A percentile compares a stretch with the other conserved stretches of the same genome.
phyloP scores from a whole-genome alignment of 106 monocot genomes.

The Phalaenopsis equestris region DNA sequence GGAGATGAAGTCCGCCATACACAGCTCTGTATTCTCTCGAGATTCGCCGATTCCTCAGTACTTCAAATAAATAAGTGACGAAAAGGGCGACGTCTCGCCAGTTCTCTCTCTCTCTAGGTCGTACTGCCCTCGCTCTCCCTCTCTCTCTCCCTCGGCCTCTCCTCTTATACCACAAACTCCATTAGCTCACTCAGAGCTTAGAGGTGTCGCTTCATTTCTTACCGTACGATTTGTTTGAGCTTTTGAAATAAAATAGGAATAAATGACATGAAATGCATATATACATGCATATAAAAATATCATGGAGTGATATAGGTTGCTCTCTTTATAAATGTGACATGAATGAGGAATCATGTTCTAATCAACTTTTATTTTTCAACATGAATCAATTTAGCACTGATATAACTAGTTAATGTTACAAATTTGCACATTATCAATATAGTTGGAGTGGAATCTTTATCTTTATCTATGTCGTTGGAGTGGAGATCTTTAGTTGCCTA shows the following conservation, averaged over 20 bases:
- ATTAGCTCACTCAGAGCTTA: not conserved
- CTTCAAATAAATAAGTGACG: not conserved
- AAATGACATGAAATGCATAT: no score
- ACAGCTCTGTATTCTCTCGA: not conserved
- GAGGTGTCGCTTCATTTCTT: not conserved
- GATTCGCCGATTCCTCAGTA: slow-evolving; percentile 26
- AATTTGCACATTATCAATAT: no score
- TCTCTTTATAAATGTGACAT: no score
- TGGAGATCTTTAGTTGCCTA: no score
- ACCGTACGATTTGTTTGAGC: not conserved
- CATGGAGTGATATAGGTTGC: no score
- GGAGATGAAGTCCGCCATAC: not conserved
- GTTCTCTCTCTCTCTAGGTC: not conserved
- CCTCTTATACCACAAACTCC: not conserved
- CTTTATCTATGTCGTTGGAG: no score
- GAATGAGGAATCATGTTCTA: no score
- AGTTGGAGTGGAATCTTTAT: no score
- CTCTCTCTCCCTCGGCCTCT: not conserved
- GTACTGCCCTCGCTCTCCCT: not conserved
- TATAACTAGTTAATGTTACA: no score
- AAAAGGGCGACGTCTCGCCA: not conserved
- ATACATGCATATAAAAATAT: no score
- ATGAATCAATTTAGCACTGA: no score
- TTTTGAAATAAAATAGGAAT: not conserved
- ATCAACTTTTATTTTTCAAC: no score